Base-by-base conservation (phyloP, 2,329 filamentous ascomycete species). In the Dothistroma septosporum region DNA sequence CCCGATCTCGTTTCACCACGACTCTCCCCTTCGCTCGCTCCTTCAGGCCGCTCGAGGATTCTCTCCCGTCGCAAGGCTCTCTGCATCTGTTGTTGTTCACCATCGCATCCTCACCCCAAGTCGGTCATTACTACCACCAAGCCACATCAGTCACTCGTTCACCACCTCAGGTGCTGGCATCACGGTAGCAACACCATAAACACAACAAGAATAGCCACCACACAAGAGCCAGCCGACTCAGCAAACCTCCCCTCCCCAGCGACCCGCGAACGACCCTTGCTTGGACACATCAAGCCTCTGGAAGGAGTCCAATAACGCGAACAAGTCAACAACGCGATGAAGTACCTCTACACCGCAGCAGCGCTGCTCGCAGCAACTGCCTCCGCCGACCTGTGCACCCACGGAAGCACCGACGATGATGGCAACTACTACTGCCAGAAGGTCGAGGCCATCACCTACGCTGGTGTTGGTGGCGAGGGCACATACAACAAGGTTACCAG, bases 361-460 rank as follows among this genome's bases (percentile, higher is more conserved):
- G 64, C 69, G 62, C 68, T 73, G 59, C 63, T 71, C 55, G 69
- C 71, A 35, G 68, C 69, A 44, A 66, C 66, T 41, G 66, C 64
- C 14, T 65, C 66, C 53, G 68, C 70, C 53, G 66, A 70, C 58
- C 59, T 71, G 44, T 73, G 72, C 61, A 41, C 67, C 47, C 59
- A 70, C 48, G 71, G 70, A 41, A 67, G 66, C 58, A 66, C 63
- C 55, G 70, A 74, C 59, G 68, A 69, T 57, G 59, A 63, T 62
- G 64, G 84, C 62, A 90, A 90, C 74, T 87, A 76, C 77, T 90
- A 87, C 76, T 89, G 87, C 74, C 79, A 85, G 59, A 70, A 80
- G 44, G 86, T 91, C 60, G 76, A 82, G 60, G 83, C 85, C 53
- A 87, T 92, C 74, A 82, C 83, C n/a, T 92, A 91, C 74, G 70